Base-by-base conservation (phyloP, 2,329 filamentous ascomycete species). In the Colletotrichum liaoningense region DNA sequence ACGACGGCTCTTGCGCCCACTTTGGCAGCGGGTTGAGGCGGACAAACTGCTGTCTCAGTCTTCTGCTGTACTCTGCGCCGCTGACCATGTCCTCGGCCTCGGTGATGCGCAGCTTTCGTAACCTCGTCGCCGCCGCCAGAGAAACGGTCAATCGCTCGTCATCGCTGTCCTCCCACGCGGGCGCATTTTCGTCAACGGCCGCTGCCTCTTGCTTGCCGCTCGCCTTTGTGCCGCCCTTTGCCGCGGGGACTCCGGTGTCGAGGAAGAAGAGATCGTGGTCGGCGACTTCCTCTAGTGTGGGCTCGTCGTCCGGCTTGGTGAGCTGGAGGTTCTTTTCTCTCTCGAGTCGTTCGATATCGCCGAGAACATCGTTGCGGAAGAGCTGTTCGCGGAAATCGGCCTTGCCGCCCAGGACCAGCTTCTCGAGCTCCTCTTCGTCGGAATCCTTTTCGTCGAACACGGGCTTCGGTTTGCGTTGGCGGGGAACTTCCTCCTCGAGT, bases 131-230 rank as follows among this genome's bases (percentile, higher is more conserved):
- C 30, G 91, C 89, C 4, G 94, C 93, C 52, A 99, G 88, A 16
- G 96, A 98, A 62, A 99, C 89, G 7, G 91, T 90, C 75, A 98
- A 86, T 67, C 94, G 90, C 80, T 98, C 97, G 80, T 99, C 97
- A 78, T 99, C 97, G 82, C 95, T 98, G 81, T 99, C 97, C 77
- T 95, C 92, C 97, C 97, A 99, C 1, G 91, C 94, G 3, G 92
- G 88, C 24, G 86, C 85, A 55, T 88, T 49, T 19, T 49, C 85
- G 7, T 76, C 76, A 7, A 76, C 66, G 11, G 66, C 64, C 0
- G 67, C 46, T 9, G 71, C 58, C 1, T 75, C 74, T 28, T 78
- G 73, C 24, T 78, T 76, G 55, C 42, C n/a, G 42, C 75, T 42
- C 22, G 79, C 64, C 46, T 83, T 80, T 6, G 84, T 77, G 30